Evolutionary conservation across 371 early-diverging fungal genomes (phyloP), one percentile per base, ranked within the genome.

Genomic region (Mucor plumbeus): DNA sequence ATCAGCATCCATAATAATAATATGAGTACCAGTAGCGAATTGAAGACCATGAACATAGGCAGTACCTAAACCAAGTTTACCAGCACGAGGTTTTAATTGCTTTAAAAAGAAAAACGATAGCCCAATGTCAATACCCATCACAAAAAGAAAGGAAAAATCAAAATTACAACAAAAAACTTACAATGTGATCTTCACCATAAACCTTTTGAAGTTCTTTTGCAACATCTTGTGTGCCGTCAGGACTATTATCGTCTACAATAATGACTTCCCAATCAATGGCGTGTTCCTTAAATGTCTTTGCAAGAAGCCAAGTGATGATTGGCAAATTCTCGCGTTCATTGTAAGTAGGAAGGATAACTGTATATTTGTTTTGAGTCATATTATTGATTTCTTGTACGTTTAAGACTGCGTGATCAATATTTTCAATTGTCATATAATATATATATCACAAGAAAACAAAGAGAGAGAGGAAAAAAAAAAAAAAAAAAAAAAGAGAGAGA

Each of bases 1-100:
- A 77, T 99, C 99, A 14, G 99, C 98, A 78, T 99, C 99, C 97
- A 99, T 94, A 70, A 99, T 97, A 64, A 99, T 90, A 35, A 99
- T 87, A 87, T 91, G 97, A 77, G 95, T 91, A 47, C 99, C 97
- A 9, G 92, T 95, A 14, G 97, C 96, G 75, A 92, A 90, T 76
- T 97, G 89, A 34, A 99, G 90, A 21, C 98, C 99, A 73, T 97
- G 92, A 31, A 96, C 90, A 75, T 99, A 99, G 17, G 99, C 99
- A 5, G 96, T 97, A 82, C 87, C 87, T 56, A 99, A 82, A 34
- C 99, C 99, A 4, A 98, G 87, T 81, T 99, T 99, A 56, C 97
- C 97, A 5, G 96, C 87, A 65, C 99, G 92, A 61, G 96, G 96
- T 65, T 95, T 86, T 66, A 94, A 84, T 64, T 90, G 78, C 93